Conservation (phyloP, 768 basidiomycete species). For the Suillus variegatus region DNA sequence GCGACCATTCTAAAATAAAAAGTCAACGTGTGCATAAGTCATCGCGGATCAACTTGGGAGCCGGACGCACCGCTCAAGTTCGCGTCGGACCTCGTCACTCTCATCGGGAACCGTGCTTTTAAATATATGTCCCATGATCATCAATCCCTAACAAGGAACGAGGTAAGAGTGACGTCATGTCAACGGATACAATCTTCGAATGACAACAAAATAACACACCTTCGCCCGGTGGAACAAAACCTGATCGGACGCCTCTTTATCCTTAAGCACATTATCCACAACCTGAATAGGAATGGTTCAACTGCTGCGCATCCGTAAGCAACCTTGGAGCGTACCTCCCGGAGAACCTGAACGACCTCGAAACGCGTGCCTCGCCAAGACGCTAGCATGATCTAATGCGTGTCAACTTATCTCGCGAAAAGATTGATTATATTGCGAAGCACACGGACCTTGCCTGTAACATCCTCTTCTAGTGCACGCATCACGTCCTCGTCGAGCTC, state of each 20-base stretch:
- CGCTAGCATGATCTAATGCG: constrained; percentile 79
- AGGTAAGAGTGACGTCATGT: constrained; percentile 1
- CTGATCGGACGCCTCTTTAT: constrained; percentile 68
- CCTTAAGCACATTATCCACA: constrained; percentile 83
- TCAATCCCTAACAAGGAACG: constrained; percentile 58
- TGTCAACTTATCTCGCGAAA: neutral
- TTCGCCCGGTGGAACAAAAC: constrained; percentile 83
- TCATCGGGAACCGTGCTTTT: constrained; percentile 84
- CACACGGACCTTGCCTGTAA: constrained; percentile 77
- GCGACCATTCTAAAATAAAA: constrained; percentile 71
- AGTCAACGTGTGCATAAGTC: constrained; percentile 5
- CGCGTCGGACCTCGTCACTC: constrained; percentile 90
- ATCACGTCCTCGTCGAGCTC: constrained; percentile 85
- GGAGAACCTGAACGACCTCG: constrained; percentile 89
- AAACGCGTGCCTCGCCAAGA: constrained; percentile 97
- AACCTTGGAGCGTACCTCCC: constrained; percentile 47
- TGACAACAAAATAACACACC: constrained; percentile 39
- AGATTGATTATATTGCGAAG: neutral
- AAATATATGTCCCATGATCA: constrained; percentile 89
- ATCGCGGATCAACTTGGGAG: neutral
- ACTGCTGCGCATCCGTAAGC: constrained; percentile 10
- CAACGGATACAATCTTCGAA: neutral
- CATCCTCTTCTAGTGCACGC: constrained; percentile 84
- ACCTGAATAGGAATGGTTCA: constrained; percentile 43
- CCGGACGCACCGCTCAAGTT: constrained; percentile 78